Percentiles rank a stretch among this genome's conserved stretches.
phyloP scores from a whole-genome alignment of 1,284 basidiomycete species.

The Ustilago loliicola region DNA sequence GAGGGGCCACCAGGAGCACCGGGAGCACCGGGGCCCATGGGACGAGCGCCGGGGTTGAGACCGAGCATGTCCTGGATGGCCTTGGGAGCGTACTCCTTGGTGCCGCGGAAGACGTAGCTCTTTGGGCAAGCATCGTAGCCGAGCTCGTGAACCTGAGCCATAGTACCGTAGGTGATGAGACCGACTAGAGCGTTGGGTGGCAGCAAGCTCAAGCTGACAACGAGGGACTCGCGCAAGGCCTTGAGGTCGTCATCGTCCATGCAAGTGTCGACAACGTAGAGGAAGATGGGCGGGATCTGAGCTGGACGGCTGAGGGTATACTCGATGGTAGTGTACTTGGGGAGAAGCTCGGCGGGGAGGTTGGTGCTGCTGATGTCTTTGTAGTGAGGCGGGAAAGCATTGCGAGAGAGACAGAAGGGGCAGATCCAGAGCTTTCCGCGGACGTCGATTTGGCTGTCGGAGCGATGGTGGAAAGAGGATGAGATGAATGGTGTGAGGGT shows the following conservation, averaged over 20 bases:
- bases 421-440: slow-evolving; percentile 99
- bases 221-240: slow-evolving; percentile 90
- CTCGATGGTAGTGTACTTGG: slow-evolving; percentile 99
- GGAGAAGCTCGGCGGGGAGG: slow-evolving; percentile 92
- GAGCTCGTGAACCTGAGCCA: slow-evolving; percentile 99
- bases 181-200: slow-evolving; percentile 95
- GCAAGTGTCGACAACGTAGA: slow-evolving; percentile 98
- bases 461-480: neutral
- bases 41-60: slow-evolving; percentile 75
- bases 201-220: slow-evolving; percentile 91
- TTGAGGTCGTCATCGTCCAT: slow-evolving; percentile 96
- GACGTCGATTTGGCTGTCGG: slow-evolving; percentile 91
- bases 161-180: slow-evolving; percentile 94
- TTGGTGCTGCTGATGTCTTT: slow-evolving; percentile 98
- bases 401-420: slow-evolving; percentile 95
- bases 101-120: slow-evolving; percentile 98
- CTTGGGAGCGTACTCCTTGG: slow-evolving; percentile 97
- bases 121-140: slow-evolving; percentile 97
- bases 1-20: slow-evolving; percentile 70
- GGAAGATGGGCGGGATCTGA: slow-evolving; percentile 93
- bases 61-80: slow-evolving; percentile 99
- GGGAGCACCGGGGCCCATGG: slow-evolving; percentile 73
- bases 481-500: neutral
- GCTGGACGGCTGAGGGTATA: slow-evolving; percentile 93
- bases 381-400: slow-evolving; percentile 98